A percentile compares a stretch with the other conserved stretches of the same genome.
phyloP scores from a whole-genome alignment of 192 early-diverging fungal genomes.

The Rhizoclosmatium globosum region DNA sequence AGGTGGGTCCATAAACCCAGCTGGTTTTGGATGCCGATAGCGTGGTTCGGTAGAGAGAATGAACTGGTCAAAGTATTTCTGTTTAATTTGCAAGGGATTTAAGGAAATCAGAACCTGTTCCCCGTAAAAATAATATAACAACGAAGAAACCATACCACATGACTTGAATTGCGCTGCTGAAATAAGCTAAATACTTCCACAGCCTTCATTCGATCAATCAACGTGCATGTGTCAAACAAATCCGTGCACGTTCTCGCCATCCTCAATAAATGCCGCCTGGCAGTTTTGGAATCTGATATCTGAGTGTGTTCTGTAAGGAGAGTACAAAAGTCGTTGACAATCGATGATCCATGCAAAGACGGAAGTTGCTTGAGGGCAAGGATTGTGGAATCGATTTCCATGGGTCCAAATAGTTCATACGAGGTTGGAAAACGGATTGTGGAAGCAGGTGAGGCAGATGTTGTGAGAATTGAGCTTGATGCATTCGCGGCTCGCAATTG shows the following conservation, averaged over 20 bases:
- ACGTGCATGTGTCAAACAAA: not conserved
- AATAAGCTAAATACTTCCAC: not conserved
- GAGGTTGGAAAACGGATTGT: not conserved
- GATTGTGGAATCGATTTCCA: slow-evolving; percentile 9
- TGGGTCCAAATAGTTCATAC: slow-evolving; percentile 13
- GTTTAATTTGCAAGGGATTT: not conserved
- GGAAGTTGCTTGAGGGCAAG: slow-evolving; percentile 12
- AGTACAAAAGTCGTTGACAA: not conserved
- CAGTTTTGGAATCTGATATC: not conserved
- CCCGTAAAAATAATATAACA: not conserved
- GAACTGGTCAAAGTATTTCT: not conserved
- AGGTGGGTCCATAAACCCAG: not conserved
- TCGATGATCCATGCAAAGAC: not conserved
- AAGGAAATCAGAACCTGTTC: not conserved
- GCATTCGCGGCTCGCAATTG: not conserved
- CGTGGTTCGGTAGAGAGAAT: not conserved
- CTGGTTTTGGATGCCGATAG: not conserved
- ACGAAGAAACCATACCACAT: not conserved
- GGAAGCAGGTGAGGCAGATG: not conserved
- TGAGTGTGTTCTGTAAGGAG: not conserved
- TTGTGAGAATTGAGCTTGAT: not conserved
- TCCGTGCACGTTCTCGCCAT: not conserved
- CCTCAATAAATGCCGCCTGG: not conserved
- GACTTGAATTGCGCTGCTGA: not conserved
- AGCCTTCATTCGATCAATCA: not conserved